Base-by-base conservation (phyloP, 495 filamentous ascomycete genomes). In the Jackrogersella multiformis region DNA sequence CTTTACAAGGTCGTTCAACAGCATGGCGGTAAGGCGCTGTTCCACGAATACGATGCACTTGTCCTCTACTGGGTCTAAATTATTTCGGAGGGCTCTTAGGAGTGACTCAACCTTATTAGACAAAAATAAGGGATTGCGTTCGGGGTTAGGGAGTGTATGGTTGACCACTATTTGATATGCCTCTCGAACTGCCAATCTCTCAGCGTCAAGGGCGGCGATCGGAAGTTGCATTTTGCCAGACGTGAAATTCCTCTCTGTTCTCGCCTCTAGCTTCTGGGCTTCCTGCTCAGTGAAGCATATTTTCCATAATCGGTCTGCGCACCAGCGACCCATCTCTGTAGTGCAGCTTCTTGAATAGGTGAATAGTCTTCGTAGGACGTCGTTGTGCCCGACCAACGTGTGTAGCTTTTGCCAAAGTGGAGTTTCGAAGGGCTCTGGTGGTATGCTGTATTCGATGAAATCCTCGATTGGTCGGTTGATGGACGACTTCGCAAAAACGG, bases 1-100 rank as follows among this genome's bases (percentile, higher is more conserved):
- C 30, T 79, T 76, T 59, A 96, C 85, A 6, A 97, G 78, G 26
- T 88, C 85, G 1, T 79, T 77, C 16, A 99, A 79, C 16, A 92
- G 76, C 28, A 85, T 85, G 0, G 94, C 95, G 2, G 92, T 94
- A 48, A 91, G 87, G 35, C 95, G 82, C 62, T 87, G 83, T 56
- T 90, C 80, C 0, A 94, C 92, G 76, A 99, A 99, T 1, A 98
- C 86, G 53, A 99, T 95, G 68, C 93, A 97, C 70, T 87, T 81
- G 9, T 82, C 79, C 23, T 80, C 78, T 4, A 72, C 69, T 24
- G 58, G 53, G 21, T 81, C 73, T 73, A 91, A 95, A 49, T 89
- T 80, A 18, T 84, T 66, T 1, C 69, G 65, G 2, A 98, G 79
- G 44, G 85, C 82, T 15, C 78, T 63, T 24, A 86, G 42, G 1